Evolutionary conservation across 192 early-diverging fungal genomes (phyloP).

Genomic region (Paraglomus occultum): DNA sequence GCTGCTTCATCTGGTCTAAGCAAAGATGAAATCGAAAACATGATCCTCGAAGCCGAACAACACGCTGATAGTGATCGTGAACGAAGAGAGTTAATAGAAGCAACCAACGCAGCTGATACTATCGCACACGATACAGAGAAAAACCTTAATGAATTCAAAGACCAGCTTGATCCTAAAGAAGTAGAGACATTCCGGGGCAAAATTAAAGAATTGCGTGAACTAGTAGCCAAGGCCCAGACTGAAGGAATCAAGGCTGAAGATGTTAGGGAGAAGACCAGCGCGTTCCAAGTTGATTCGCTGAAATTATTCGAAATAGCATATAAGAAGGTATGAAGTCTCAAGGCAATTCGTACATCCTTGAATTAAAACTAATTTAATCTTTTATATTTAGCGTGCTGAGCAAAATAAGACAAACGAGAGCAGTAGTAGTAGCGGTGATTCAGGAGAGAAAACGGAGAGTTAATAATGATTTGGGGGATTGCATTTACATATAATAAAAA

Average conservation of each 20-base stretch:
- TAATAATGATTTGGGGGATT: too few species aligned
- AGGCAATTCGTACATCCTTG: not conserved
- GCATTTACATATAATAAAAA: too few species aligned
- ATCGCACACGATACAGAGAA: conserved; percentile 93
- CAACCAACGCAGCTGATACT: conserved; percentile 87
- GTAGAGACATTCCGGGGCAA: conserved; percentile 80
- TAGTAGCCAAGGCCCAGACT: conserved; percentile 65
- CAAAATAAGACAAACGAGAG: too few species aligned
- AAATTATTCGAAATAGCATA: conserved; percentile 99
- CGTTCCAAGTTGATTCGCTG: conserved; percentile 83
- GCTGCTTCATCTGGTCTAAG: conserved; percentile 92
- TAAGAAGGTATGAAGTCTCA: conserved; percentile 60
- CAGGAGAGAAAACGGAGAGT: too few species aligned
- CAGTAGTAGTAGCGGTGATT: too few species aligned
- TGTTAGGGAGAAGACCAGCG: conserved; percentile 82
- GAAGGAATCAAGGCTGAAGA: conserved; percentile 78
- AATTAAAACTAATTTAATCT: not conserved
- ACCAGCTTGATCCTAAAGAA: conserved; percentile 86
- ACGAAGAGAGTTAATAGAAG: conserved; percentile 94
- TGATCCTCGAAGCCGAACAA: conserved; percentile 89
- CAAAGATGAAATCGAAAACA: conserved; percentile 94
- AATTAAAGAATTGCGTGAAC: conserved; percentile 79
- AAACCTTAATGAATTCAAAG: conserved; percentile 95
- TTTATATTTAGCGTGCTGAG: too few species aligned
- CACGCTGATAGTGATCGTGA: conserved; percentile 91